phyloP scores from a whole-genome alignment of 2,329 filamentous ascomycete genomes.

The Alternaria infectoria region DNA sequence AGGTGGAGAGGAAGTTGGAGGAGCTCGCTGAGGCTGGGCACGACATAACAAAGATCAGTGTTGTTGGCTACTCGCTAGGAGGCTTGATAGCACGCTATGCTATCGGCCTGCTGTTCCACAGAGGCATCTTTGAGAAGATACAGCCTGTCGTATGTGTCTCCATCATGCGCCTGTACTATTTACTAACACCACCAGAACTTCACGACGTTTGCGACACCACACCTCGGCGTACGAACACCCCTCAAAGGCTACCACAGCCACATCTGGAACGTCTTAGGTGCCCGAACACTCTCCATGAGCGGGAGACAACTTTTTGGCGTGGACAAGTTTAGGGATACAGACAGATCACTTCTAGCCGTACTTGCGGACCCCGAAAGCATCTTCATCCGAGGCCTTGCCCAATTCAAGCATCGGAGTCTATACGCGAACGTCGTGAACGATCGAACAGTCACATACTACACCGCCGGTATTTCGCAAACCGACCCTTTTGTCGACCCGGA shows the following conservation, averaged over 20 bases:
- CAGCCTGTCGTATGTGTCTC: slow-evolving; percentile 79
- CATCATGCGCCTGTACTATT: no score
- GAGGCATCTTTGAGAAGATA: slow-evolving; percentile 78
- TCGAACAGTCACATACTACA: slow-evolving; percentile 80
- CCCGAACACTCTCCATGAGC: slow-evolving; percentile 79
- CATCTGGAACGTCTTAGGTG: slow-evolving; percentile 79
- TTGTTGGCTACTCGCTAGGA: slow-evolving; percentile 89
- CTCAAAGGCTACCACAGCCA: slow-evolving; percentile 51
- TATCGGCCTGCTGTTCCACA: slow-evolving; percentile 80
- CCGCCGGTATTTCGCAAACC: slow-evolving; percentile 75
- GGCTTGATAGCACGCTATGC: slow-evolving; percentile 87
- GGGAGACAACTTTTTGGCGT: slow-evolving; percentile 87
- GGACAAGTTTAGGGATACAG: slow-evolving; percentile 83
- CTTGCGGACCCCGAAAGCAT: slow-evolving; percentile 84
- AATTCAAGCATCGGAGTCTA: slow-evolving; percentile 76
- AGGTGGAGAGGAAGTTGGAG: slow-evolving; percentile 66
- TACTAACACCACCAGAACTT: slow-evolving; percentile 71
- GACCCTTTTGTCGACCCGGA: slow-evolving; percentile 78
- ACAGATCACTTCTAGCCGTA: slow-evolving; percentile 78
- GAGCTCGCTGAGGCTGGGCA: slow-evolving; percentile 66
- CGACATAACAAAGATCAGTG: slow-evolving; percentile 79
- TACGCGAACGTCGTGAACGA: slow-evolving; percentile 93
- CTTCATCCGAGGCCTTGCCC: slow-evolving; percentile 79
- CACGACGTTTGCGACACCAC: slow-evolving; percentile 84
- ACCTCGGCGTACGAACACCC: slow-evolving; percentile 63